Percentiles rank a stretch among this genome's conserved stretches.
Evolutionary conservation across 495 filamentous ascomycete species (phyloP).

Genomic region (Rhypophila decipiens): DNA sequence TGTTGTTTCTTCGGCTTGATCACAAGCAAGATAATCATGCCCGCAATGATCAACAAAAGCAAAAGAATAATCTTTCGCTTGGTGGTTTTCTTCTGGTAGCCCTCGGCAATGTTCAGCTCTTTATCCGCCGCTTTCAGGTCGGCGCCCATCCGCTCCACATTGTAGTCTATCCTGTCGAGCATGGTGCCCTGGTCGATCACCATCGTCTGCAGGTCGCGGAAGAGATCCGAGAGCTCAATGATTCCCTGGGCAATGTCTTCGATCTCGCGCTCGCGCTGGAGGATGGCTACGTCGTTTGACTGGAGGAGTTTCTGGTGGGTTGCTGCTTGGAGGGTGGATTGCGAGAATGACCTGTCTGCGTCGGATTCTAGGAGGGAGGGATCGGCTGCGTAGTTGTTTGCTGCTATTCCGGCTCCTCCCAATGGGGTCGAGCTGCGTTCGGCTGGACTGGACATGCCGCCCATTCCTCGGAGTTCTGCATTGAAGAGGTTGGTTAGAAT

Average conservation of each 20-base stretch:
- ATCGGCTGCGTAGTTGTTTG: constrained; percentile 40
- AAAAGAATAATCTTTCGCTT: constrained; percentile 90
- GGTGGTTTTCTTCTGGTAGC: constrained; percentile 82
- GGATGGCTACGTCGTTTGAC: constrained; percentile 77
- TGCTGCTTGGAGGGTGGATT: constrained; percentile 73
- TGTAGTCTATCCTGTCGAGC: constrained; percentile 97
- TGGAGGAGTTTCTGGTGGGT: constrained; percentile 58
- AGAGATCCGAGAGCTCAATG: constrained; percentile 92
- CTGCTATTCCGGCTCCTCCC: constrained; percentile 7
- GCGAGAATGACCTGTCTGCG: constrained; percentile 84
- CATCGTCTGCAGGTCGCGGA: constrained; percentile 92
- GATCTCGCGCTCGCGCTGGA: constrained; percentile 93
- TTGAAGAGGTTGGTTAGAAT: constrained; percentile 4
- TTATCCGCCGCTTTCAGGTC: constrained; percentile 90
- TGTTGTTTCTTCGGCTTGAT: constrained; percentile 75
- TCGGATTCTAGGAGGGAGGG: constrained; percentile 85
- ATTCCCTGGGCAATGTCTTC: constrained; percentile 96
- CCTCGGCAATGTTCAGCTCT: constrained; percentile 75
- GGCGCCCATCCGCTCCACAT: constrained; percentile 84
- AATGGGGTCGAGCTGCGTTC: constrained; percentile 59
- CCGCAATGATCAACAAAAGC: constrained; percentile 73
- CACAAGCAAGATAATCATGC: constrained; percentile 76
- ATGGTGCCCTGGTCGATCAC: constrained; percentile 98
- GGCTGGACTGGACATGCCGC: constrained; percentile 34
- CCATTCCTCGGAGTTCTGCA: constrained; percentile 76